phyloP scores from a whole-genome alignment of 2,329 filamentous ascomycete genomes.

The Emergomyces pasteurianus region DNA sequence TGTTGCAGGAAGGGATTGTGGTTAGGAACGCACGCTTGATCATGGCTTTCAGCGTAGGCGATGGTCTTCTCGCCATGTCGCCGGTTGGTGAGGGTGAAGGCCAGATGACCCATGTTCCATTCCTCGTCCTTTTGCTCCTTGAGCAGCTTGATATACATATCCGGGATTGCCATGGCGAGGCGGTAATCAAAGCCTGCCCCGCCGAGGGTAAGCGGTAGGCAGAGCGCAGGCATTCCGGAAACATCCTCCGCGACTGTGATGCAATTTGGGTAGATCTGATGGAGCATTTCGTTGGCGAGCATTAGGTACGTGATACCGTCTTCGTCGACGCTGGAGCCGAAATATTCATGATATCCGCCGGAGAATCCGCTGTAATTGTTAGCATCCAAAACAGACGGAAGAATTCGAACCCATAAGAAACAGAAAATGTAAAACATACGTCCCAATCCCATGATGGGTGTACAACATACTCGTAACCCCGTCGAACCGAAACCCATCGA shows the following conservation, averaged over 20 bases:
- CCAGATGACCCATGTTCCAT: slow-evolving; percentile 80
- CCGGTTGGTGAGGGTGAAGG: slow-evolving; percentile 80
- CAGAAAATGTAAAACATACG: slow-evolving; percentile 44
- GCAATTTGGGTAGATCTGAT: slow-evolving; percentile 70
- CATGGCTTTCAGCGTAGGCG: slow-evolving; percentile 92
- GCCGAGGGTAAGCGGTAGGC: slow-evolving; percentile 70
- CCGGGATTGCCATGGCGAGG: slow-evolving; percentile 92
- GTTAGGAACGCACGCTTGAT: slow-evolving; percentile 75
- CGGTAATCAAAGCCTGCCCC: slow-evolving; percentile 96
- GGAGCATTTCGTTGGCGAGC: slow-evolving; percentile 91
- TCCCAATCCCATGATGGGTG: slow-evolving; percentile 88
- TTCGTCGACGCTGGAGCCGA: slow-evolving; percentile 76
- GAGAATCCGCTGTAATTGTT: slow-evolving; percentile 63
- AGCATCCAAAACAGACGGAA: background rate
- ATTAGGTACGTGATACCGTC: slow-evolving; percentile 92
- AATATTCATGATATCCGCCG: slow-evolving; percentile 97
- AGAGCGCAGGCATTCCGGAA: slow-evolving; percentile 96
- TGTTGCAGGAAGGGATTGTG: too few relatives aligned
- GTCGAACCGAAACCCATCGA: slow-evolving; percentile 96
- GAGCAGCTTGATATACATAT: slow-evolving; percentile 98
- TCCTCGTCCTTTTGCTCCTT: slow-evolving; percentile 86
- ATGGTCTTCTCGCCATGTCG: slow-evolving; percentile 97
- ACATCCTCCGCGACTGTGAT: slow-evolving; percentile 97
- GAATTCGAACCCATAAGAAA: background rate
- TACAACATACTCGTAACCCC: slow-evolving; percentile 99